Base-by-base conservation (phyloP, 306 rosid species). In the Sicyos baderoa region DNA sequence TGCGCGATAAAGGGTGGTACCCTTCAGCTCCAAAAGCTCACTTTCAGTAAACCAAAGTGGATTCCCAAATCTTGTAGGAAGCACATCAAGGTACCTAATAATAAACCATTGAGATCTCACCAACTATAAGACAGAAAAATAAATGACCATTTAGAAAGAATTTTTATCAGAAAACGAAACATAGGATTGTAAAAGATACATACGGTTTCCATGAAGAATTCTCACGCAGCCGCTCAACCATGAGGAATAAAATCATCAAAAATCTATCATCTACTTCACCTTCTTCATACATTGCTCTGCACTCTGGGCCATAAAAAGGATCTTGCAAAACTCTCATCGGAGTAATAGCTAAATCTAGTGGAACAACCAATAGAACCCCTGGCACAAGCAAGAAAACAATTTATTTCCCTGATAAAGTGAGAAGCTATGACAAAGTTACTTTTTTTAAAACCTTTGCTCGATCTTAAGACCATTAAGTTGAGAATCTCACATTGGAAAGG, bases 311-410 rank as follows among this genome's bases (percentile, higher is more conserved):
- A 60, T 88, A 68, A 74, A 88, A 81, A 74, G 96, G 87, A 75
- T 93, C 96, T 90, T 93, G 96, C 87, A 93, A 75, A 48, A 90
- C 99, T 80, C 97, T 82, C 99, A 93, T 93, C 4, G 99, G 99
- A 76, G 99, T 90, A 72, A 93, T 90, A 63, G 97, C 94, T 63
- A 93, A 81, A 80, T 86, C 87, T 23, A 93, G 81, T 37, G 96
- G 97, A 74, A 90, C 99, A 76, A 88, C 96, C 80, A 90, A 76
- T 55, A 85, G 58, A 78, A 93, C 79, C 71, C 86, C 99, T 93
- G 45, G 86, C 72, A 57, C 42, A 45, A 71, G 42, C 18, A 40
- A 56, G 52, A 65, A 57, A 59, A 22, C 14, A 11, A 75, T 52
- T 63, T 79, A 68, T 65, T 61, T 51, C 42, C 52, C 9, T 16